Evolutionary conservation across 371 early-diverging fungal genomes (phyloP).

Genomic region (Parasitella parasitica): DNA sequence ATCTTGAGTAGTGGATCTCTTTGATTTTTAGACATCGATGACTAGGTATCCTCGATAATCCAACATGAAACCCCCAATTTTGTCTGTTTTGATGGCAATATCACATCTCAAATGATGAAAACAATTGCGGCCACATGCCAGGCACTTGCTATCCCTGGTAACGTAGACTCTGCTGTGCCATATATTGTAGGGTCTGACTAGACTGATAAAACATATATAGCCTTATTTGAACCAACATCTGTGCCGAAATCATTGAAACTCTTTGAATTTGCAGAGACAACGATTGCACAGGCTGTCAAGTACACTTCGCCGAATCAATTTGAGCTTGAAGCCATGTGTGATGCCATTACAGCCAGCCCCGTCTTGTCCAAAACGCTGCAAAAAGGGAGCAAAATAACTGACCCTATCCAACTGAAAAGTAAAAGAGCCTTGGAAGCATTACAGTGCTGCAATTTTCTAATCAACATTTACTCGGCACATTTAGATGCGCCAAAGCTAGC

Average conservation of each 20-base stretch:
- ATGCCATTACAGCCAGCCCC: slow-evolving; percentile 32
- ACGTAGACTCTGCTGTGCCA: neutral
- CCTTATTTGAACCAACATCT: slow-evolving; percentile 91
- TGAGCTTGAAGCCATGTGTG: slow-evolving; percentile 65
- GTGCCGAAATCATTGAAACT: slow-evolving; percentile 73
- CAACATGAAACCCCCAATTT: slow-evolving; percentile 39
- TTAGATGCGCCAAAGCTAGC: slow-evolving; percentile 21
- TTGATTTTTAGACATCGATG: too few species aligned
- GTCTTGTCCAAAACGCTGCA: neutral
- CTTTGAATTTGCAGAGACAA: slow-evolving; percentile 37
- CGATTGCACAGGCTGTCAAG: slow-evolving; percentile 28
- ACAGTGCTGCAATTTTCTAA: too few species aligned
- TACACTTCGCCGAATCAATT: slow-evolving; percentile 68
- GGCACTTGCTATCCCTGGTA: slow-evolving; percentile 38
- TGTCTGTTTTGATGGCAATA: slow-evolving; percentile 77
- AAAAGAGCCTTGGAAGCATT: too few species aligned
- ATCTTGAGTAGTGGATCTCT: neutral
- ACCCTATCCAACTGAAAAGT: neutral
- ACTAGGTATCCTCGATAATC: slow-evolving; percentile 36
- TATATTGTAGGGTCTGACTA: neutral
- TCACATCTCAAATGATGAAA: slow-evolving; percentile 45
- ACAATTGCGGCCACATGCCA: slow-evolving; percentile 37
- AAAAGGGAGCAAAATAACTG: neutral
- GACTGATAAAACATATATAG: slow-evolving; percentile 15
- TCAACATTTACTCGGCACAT: too few species aligned